phyloP scores from a whole-genome alignment of 805 yeast species.

The Nematodospora valgi region DNA sequence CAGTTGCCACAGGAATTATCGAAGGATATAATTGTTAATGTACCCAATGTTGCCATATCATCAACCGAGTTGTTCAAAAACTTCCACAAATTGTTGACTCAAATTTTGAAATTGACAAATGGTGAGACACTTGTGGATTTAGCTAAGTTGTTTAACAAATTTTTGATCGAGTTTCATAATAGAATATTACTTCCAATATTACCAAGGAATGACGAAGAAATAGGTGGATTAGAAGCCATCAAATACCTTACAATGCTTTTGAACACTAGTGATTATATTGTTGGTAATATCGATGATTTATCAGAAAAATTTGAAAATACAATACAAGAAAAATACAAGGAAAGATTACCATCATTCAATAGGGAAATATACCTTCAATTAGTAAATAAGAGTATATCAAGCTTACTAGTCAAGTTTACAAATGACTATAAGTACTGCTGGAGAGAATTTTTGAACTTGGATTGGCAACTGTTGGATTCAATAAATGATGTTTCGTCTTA shows the following conservation, averaged over 20 bases:
- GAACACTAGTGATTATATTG: constrained; percentile 88
- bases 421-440: constrained; percentile 65
- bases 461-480: constrained; percentile 65
- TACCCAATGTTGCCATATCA: constrained; percentile 73
- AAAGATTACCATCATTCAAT: constrained; percentile 48
- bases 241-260: constrained; percentile 66
- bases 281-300: constrained; percentile 72
- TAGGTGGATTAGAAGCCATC: constrained; percentile 53
- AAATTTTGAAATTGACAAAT: constrained; percentile 43
- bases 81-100: constrained; percentile 70
- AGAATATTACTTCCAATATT: constrained; percentile 31
- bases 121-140: constrained; percentile 51
- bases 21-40: constrained; percentile 38
- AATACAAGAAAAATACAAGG: constrained; percentile 31
- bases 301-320: constrained; percentile 56
- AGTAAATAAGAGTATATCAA: constrained; percentile 54
- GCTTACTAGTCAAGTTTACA: constrained; percentile 56
- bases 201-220: constrained; percentile 39
- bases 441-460: constrained; percentile 75
- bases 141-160: constrained; percentile 59
- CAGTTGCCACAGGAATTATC: constrained; percentile 45
- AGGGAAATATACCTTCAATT: constrained; percentile 54
- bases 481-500: constrained; percentile 74
- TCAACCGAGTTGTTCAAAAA: constrained; percentile 82
- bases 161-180: constrained; percentile 48